These are phyloP conservation scores for Penicillium sp. DNA, from an alignment of 2,329 filamentous ascomycete genomes.

Conservation along the genomic window DNA sequence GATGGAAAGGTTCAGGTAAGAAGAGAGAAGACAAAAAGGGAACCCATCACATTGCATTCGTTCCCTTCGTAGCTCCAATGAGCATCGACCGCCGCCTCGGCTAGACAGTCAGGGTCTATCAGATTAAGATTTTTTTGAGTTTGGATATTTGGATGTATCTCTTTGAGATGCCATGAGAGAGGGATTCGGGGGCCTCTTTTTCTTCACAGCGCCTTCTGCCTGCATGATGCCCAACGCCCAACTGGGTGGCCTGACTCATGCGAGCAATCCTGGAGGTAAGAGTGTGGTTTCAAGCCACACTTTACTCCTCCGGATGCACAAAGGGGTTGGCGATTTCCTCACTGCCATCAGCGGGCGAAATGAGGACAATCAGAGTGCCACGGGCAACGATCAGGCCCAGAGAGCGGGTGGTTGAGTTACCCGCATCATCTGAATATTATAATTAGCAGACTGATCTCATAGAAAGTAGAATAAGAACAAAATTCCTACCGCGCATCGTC, in stretches of 20 bases:
- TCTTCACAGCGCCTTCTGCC: conserved; percentile 4
- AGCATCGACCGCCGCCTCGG: conserved; percentile 20
- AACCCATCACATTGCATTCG: conserved; percentile 76
- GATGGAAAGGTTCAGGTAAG: conserved; percentile 35
- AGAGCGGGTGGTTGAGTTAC: conserved; percentile 79
- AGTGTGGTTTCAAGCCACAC: not conserved
- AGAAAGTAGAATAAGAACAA: conserved; percentile 4
- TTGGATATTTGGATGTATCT: not conserved
- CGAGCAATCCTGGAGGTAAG: not conserved
- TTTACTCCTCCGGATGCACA: conserved; percentile 71
- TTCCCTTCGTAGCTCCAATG: conserved; percentile 51
- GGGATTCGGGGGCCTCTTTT: not conserved
- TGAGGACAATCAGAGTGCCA: conserved; percentile 88
- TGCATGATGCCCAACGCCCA: not conserved
- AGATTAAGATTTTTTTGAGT: conserved; percentile 1
- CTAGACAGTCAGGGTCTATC: conserved; percentile 19
- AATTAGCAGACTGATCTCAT: conserved; percentile 25
- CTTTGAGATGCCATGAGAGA: not conserved
- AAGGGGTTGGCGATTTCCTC: conserved; percentile 97
- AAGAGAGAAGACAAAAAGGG: conserved; percentile 59
- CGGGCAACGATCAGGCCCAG: conserved; percentile 87
- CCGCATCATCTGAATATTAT: conserved; percentile 76
- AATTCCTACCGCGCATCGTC: conserved; percentile 74
- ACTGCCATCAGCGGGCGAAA: conserved; percentile 91
- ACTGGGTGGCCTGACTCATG: not conserved